Conservation (phyloP, 768 basidiomycete species). For the Trametes cingulata region DNA sequence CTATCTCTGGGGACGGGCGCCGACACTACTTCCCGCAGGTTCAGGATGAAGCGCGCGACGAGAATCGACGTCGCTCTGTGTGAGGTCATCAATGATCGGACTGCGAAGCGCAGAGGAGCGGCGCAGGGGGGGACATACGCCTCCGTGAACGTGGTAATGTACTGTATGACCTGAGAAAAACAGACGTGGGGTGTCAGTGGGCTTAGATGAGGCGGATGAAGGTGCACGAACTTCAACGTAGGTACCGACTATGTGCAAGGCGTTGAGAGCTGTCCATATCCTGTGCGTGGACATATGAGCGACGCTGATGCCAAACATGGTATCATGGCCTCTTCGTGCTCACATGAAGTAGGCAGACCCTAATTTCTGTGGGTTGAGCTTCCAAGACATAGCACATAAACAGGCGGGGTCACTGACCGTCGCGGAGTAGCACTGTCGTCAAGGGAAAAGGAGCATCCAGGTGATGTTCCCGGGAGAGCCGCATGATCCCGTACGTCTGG, state of each 20-base stretch:
- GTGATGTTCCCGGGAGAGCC: slow-evolving; percentile 4
- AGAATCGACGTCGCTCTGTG: slow-evolving; percentile 12
- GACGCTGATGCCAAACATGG: neutral
- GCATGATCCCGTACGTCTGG: slow-evolving; percentile 15
- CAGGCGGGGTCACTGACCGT: neutral
- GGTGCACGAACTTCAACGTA: neutral
- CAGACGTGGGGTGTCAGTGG: neutral
- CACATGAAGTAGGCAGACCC: slow-evolving; percentile 9
- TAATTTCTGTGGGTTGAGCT: neutral
- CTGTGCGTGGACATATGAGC: neutral
- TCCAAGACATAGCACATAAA: too few species aligned
- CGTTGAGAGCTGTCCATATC: slow-evolving; percentile 10
- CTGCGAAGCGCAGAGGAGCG: neutral
- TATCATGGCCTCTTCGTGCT: neutral
- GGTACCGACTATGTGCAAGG: slow-evolving; percentile 11
- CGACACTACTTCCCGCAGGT: slow-evolving; percentile 7
- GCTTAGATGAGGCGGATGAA: neutral
- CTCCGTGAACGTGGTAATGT: slow-evolving; percentile 15
- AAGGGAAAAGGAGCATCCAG: neutral
- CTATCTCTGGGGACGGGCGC: neutral
- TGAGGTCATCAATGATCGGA: neutral
- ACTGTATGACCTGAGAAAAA: neutral
- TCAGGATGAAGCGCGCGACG: slow-evolving; percentile 13
- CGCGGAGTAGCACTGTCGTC: slow-evolving; percentile 3
- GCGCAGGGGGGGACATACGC: neutral